Percentiles rank a stretch among this genome's conserved stretches.
These are phyloP conservation scores for Komagataella populi DNA, from an alignment of 805 yeast genomes.

Conservation along the genomic window DNA sequence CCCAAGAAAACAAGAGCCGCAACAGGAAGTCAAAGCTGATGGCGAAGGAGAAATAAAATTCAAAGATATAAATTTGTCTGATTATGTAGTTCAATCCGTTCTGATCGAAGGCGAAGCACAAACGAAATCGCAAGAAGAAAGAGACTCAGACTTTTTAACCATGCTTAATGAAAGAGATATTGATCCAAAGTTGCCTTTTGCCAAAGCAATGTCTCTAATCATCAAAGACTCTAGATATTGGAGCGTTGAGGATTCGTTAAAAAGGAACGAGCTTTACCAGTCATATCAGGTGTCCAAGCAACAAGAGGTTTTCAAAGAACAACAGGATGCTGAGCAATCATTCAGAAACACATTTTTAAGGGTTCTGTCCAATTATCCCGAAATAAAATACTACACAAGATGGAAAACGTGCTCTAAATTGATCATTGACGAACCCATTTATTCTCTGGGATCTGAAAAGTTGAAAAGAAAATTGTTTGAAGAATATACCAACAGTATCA, in stretches of 20 bases:
- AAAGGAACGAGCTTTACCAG: slow-evolving; percentile 50
- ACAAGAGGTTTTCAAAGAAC: slow-evolving; percentile 36
- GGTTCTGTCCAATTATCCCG: slow-evolving; percentile 27
- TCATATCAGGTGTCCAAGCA: slow-evolving; percentile 40
- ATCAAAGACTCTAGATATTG: slow-evolving; percentile 54
- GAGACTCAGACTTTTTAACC: slow-evolving; percentile 21
- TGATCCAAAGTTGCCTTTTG: slow-evolving; percentile 68
- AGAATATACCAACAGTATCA: slow-evolving; percentile 30
- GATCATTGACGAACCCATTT: slow-evolving; percentile 53
- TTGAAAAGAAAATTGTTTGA: slow-evolving; percentile 41
- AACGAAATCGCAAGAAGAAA: neutral
- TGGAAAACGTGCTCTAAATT: slow-evolving; percentile 48
- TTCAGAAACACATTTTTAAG: slow-evolving; percentile 40
- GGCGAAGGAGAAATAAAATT: slow-evolving; percentile 13
- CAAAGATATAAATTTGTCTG: neutral
- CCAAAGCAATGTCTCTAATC: slow-evolving; percentile 43
- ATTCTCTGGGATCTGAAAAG: slow-evolving; percentile 42
- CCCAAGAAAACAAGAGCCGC: slow-evolving; percentile 27
- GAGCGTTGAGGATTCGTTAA: slow-evolving; percentile 46
- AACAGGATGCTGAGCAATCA: slow-evolving; percentile 36
- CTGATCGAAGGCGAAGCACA: neutral
- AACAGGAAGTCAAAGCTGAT: neutral
- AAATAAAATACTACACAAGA: slow-evolving; percentile 39
- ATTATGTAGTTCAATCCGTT: neutral
- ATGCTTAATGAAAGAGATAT: slow-evolving; percentile 44